Base-by-base conservation (phyloP, 495 filamentous ascomycete genomes). In the Xylaria sp. region DNA sequence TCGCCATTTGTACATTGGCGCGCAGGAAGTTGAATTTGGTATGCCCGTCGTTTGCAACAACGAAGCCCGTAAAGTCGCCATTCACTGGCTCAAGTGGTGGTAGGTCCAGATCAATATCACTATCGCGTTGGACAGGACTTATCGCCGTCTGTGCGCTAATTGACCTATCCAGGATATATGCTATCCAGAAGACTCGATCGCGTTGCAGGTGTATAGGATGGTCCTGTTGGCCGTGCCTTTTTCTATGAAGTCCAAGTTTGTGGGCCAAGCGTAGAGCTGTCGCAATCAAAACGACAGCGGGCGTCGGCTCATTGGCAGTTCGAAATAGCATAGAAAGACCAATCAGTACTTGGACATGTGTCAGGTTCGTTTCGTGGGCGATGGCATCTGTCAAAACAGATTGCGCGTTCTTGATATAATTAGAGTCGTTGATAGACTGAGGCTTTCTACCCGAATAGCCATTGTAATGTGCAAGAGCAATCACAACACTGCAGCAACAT, bases 101-200 rank as follows among this genome's bases (percentile, higher is more conserved):
- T 21, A 72, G 14, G 21, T 74, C 73, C n/a, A 74, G 31, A 15
- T 74, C 73, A n/a, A 72, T 72, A 17, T 68, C 50, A 37, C 17
- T 53, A 37, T 74, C 73, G 0, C n/a, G 26, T 31, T 66, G 67
- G 31, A 69, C 26, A 6, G 70, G 41, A 24, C 65, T 71, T 6
- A 64, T 46, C 31, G n/a, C 9, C 4, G 71, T 41, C 35, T 67
- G 65, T 35, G 70, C 3, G 40, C 65, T 69, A 14, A 72, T 61
- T 37, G 71, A 67, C 9, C 46, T 66, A 41, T 74, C 73, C 0
- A 74, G 24, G 50, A 74, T 61, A 44, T 74, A 74, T 3, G 70
- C 53, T 40, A 72, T 61, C 73, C 73, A 74, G 40, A 74, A 72
- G 15, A 74, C 50, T 35, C 67, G 70, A 11, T 68, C 44, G 2